A percentile compares a stretch with the other conserved stretches of the same genome.
Conservation (phyloP, 495 filamentous ascomycete species). For the Neurospora sp. region DNA sequence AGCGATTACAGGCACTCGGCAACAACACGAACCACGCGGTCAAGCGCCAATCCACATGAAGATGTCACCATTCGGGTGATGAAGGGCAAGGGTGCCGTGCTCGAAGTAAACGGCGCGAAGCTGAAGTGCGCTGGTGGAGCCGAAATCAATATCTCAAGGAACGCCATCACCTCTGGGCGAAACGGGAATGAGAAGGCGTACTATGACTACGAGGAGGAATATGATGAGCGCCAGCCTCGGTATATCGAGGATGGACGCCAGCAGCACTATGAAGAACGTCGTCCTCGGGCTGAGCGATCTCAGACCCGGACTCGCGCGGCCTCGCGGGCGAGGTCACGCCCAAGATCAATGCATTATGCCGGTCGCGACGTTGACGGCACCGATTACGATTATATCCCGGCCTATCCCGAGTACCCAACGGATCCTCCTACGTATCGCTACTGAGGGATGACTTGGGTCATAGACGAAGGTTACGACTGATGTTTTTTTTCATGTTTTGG, state of each 20-base stretch:
- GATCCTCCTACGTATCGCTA: neutral
- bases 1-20: conserved; percentile 46
- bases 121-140: conserved; percentile 43
- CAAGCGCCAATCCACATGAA: conserved; percentile 32
- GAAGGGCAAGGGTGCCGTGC: conserved; percentile 30
- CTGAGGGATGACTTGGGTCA: neutral
- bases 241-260: conserved; percentile 16
- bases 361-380: neutral
- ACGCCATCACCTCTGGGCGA: conserved; percentile 14
- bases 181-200: conserved; percentile 30
- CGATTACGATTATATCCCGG: conserved; percentile 10
- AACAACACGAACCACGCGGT: conserved; percentile 44
- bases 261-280: conserved; percentile 21
- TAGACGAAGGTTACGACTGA: neutral
- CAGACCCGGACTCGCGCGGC: conserved; percentile 26
- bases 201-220: conserved; percentile 33
- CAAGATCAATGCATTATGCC: conserved; percentile 20
- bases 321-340: conserved; percentile 34
- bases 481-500: neutral
- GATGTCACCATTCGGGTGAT: conserved; percentile 43
- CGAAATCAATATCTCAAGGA: conserved; percentile 36
- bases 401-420: conserved; percentile 6
- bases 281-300: conserved; percentile 32
- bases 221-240: conserved; percentile 31
- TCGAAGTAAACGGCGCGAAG: conserved; percentile 39